phyloP scores from a whole-genome alignment of 202 grass and related monocot species.

The Carex arenaria region DNA sequence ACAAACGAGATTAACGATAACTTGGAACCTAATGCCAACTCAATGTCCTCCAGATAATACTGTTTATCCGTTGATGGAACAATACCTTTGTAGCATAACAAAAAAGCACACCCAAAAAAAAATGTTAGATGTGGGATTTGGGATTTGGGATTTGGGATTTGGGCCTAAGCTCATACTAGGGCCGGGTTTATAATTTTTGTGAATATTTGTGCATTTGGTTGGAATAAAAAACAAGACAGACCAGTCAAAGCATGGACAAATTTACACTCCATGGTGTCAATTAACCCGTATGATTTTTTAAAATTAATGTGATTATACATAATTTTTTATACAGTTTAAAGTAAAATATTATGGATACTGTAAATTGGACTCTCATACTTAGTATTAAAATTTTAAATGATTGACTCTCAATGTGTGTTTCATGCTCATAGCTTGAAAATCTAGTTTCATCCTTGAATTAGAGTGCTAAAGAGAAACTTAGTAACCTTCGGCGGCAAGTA shows the following conservation, averaged over 20 bases:
- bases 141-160: no score
- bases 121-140: background rate
- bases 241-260: background rate
- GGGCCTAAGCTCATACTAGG: background rate
- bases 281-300: no score
- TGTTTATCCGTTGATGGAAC: background rate
- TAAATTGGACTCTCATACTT: no score
- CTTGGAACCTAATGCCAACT: background rate
- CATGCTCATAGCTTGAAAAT: no score
- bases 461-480: background rate
- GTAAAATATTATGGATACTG: no score
- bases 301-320: no score
- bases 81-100: background rate
- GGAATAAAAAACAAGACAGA: no score
- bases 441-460: background rate
- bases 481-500: background rate
- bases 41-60: conserved; percentile 27
- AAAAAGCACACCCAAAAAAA: background rate
- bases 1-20: conserved; percentile 8
- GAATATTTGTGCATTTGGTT: background rate
- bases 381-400: no score
- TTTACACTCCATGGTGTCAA: no score
- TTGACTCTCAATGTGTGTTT: no score
- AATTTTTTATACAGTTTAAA: no score
- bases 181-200: background rate